A percentile compares a stretch with the other conserved stretches of the same genome.
Evolutionary conservation across 768 basidiomycete species (phyloP).

Genomic region (Psilocybe cyanescens): DNA sequence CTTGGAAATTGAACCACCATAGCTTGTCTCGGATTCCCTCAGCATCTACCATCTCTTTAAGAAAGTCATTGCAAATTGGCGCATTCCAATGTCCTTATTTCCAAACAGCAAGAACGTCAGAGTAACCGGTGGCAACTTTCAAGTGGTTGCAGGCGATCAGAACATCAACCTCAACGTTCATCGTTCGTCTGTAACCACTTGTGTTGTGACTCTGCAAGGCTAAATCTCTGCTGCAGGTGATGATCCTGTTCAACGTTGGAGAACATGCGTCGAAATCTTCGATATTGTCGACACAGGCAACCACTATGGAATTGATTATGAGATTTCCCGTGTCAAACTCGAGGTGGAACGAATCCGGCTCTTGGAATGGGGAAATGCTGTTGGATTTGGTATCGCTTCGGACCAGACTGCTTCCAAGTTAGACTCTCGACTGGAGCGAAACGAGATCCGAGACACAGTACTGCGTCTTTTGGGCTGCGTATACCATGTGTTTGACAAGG

Average conservation of each 20-base stretch:
- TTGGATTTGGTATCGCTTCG: not conserved
- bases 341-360: not conserved
- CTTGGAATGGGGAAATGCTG: not conserved
- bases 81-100: not conserved
- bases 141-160: not conserved
- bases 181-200: not conserved
- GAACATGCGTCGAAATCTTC: not conserved
- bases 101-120: not conserved
- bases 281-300: not conserved
- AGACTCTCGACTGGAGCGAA: not conserved
- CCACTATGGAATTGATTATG: not conserved
- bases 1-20: too few species aligned
- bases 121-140: not conserved
- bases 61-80: too few species aligned
- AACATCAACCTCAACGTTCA: not conserved
- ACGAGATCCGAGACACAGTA: not conserved
- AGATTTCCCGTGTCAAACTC: not conserved
- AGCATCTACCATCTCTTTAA: too few species aligned
- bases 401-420: not conserved
- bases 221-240: not conserved
- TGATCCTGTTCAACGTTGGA: not conserved
- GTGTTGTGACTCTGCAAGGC: not conserved
- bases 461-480: not conserved
- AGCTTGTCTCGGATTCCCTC: too few species aligned
- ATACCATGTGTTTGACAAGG: not conserved